Evolutionary conservation across 2,329 filamentous ascomycete genomes (phyloP).

Genomic region (Cyclaneusma minus): DNA sequence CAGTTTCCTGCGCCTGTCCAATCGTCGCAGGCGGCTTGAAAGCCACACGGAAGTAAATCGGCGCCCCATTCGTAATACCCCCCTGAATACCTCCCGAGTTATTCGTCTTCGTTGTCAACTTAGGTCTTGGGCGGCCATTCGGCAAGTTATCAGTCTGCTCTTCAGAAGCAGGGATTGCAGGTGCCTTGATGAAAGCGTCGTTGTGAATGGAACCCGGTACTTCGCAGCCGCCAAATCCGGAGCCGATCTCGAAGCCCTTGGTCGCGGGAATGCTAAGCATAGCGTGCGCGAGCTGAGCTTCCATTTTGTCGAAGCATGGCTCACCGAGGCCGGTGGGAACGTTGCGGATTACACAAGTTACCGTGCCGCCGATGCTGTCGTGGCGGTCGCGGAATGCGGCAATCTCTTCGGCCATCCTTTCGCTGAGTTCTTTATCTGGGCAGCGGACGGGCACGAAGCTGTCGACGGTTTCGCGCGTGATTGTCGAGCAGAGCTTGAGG

Average conservation of each 20-base stretch:
- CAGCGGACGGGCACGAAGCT: conserved; percentile 74
- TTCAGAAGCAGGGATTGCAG: conserved; percentile 25
- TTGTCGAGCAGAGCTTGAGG: conserved; percentile 52
- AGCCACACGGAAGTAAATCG: conserved; percentile 84
- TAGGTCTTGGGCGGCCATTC: conserved; percentile 34
- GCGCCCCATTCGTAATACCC: conserved; percentile 84
- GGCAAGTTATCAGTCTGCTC: conserved; percentile 26
- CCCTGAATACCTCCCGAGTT: conserved; percentile 92
- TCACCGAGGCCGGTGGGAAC: conserved; percentile 77
- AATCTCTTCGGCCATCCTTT: conserved; percentile 66
- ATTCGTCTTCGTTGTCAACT: conserved; percentile 78
- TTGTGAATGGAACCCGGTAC: conserved; percentile 85
- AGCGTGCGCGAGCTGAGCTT: conserved; percentile 79
- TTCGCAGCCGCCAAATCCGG: conserved; percentile 76
- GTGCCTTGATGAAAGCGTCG: conserved; percentile 57
- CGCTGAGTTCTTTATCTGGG: conserved; percentile 48
- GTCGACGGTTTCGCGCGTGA: conserved; percentile 68
- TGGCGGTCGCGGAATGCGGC: conserved; percentile 60
- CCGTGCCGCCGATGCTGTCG: conserved; percentile 88
- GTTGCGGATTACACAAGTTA: conserved; percentile 85
- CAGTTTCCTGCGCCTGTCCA: conserved; percentile 71
- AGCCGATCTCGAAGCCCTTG: conserved; percentile 92
- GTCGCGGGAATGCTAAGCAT: conserved; percentile 93
- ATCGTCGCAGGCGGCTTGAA: conserved; percentile 97
- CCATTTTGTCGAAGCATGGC: conserved; percentile 89